Percentiles rank a stretch among this genome's conserved stretches.
Evolutionary conservation across 78 protist species (phyloP).

Genomic region (Dictyostelium capitatum): DNA sequence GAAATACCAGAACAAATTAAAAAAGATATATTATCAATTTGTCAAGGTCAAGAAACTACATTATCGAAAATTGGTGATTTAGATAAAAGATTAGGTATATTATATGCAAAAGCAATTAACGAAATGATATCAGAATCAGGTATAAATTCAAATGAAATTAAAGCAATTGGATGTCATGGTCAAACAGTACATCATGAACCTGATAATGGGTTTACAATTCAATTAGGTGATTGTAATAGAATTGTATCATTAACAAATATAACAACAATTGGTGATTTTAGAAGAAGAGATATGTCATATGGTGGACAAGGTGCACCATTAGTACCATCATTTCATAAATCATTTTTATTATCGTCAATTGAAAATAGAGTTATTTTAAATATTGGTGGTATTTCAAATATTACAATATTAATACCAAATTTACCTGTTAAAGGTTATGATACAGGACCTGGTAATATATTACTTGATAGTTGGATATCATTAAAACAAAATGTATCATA

Average conservation of each 20-base stretch:
- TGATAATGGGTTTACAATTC: conserved; percentile 36
- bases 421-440: conserved; percentile 35
- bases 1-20: neutral
- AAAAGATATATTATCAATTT: neutral
- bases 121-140: neutral
- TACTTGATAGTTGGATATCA: conserved; percentile 63
- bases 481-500: neutral
- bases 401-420: conserved; percentile 48
- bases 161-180: conserved; percentile 78
- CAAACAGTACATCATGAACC: conserved; percentile 72
- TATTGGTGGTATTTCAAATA: conserved; percentile 82
- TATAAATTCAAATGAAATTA: neutral
- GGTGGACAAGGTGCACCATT: conserved; percentile 88
- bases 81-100: neutral
- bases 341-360: neutral
- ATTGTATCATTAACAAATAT: conserved; percentile 32
- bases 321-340: conserved; percentile 30
- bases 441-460: conserved; percentile 82
- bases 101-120: conserved; percentile 1
- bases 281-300: conserved; percentile 45
- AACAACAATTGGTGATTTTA: conserved; percentile 74
- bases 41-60: conserved; percentile 8
- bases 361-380: conserved; percentile 10
- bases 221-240: conserved; percentile 52
- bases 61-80: neutral